These are phyloP conservation scores for Cicer cuneatum DNA, from an alignment of 306 rosid species.

Conservation along the genomic window DNA sequence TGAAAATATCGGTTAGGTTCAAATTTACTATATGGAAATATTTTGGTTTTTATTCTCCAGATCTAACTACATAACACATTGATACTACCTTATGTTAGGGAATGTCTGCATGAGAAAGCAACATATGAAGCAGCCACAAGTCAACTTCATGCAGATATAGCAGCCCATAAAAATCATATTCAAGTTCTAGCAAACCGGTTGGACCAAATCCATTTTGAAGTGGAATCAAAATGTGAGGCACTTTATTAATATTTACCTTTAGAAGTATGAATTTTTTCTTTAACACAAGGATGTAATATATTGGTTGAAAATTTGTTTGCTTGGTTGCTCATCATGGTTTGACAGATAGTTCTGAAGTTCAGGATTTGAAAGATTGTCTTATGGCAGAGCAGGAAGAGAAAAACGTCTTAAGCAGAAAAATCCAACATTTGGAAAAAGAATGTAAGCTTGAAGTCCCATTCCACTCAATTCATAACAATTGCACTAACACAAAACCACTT, in stretches of 20 bases:
- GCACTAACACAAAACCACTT: slow-evolving; percentile 1
- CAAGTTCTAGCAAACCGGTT: slow-evolving; percentile 63
- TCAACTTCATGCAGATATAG: slow-evolving; percentile 64
- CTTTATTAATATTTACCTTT: slow-evolving; percentile 8
- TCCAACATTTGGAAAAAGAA: slow-evolving; percentile 72
- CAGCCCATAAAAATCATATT: slow-evolving; percentile 60
- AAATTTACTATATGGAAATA: not conserved
- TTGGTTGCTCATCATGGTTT: slow-evolving; percentile 28
- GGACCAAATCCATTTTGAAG: slow-evolving; percentile 61
- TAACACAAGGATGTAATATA: slow-evolving; percentile 7
- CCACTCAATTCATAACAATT: not conserved
- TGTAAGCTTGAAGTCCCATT: slow-evolving; percentile 48
- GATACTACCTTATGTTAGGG: slow-evolving; percentile 50
- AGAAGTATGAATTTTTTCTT: slow-evolving; percentile 8
- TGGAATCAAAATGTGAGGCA: slow-evolving; percentile 76
- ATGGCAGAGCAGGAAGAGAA: slow-evolving; percentile 79
- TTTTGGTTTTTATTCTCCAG: not conserved
- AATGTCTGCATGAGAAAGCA: slow-evolving; percentile 54
- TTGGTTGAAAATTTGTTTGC: slow-evolving; percentile 10
- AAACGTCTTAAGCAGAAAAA: slow-evolving; percentile 54
- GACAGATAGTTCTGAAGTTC: slow-evolving; percentile 68
- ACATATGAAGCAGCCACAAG: slow-evolving; percentile 58
- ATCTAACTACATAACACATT: not conserved
- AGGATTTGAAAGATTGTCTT: slow-evolving; percentile 74
- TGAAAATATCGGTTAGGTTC: not conserved